phyloP scores from a whole-genome alignment of 306 rosid species.

The Phaseolus lunatus region DNA sequence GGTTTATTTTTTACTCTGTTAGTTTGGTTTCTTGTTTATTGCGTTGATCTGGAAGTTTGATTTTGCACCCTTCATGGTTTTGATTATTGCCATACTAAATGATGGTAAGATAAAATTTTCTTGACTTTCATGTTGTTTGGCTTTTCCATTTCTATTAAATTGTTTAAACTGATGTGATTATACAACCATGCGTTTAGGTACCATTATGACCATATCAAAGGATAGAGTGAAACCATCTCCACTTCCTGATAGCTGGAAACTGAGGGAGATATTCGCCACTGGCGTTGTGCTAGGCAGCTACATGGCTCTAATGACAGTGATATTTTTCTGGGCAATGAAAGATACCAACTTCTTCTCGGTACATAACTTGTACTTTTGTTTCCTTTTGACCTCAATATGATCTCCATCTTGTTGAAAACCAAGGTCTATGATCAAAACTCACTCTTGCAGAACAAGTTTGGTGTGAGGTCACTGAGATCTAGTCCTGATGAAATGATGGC shows the following conservation, averaged over 20 bases:
- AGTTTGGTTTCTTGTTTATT: conserved; percentile 94
- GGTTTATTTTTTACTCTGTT: conserved; percentile 44
- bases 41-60: conserved; percentile 95
- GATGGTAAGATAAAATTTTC: conserved; percentile 66
- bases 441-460: conserved; percentile 67
- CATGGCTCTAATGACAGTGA: conserved; percentile 91
- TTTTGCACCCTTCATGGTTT: conserved; percentile 97
- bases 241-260: conserved; percentile 89
- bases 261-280: conserved; percentile 90
- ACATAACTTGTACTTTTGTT: conserved; percentile 21
- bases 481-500: conserved; percentile 73
- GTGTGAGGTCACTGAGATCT: conserved; percentile 51
- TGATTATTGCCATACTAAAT: conserved; percentile 90
- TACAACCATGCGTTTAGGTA: conserved; percentile 57
- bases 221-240: conserved; percentile 98
- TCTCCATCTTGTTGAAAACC: neutral
- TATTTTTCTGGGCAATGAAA: conserved; percentile 78
- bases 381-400: neutral
- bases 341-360: conserved; percentile 84
- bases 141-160: neutral
- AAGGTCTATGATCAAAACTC: neutral
- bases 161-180: conserved; percentile 37
- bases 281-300: conserved; percentile 92
- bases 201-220: conserved; percentile 94
- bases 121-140: conserved; percentile 7